phyloP scores from a whole-genome alignment of 2,329 filamentous ascomycete genomes.

The Alternaria postmessia region DNA sequence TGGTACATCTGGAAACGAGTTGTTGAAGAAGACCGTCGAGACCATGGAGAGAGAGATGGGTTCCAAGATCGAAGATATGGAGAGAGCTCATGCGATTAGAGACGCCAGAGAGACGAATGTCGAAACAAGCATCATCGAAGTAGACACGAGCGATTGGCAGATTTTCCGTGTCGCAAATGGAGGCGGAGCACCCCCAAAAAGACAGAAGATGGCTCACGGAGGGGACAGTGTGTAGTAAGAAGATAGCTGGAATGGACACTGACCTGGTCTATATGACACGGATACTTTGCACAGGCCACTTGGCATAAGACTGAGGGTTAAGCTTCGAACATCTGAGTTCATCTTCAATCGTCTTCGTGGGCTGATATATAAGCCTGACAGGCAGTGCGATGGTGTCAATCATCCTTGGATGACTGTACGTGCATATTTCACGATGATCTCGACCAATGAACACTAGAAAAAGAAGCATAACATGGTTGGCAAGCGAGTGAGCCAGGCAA shows the following conservation, averaged over 20 bases:
- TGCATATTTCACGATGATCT: not conserved
- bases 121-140: not conserved
- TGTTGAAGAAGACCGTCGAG: not conserved
- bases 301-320: not conserved
- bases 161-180: not conserved
- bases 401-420: not conserved
- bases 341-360: not conserved
- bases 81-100: not conserved
- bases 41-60: not conserved
- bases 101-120: not conserved
- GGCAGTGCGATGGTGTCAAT: not conserved
- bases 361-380: not conserved
- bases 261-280: not conserved
- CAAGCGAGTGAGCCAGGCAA: too few species aligned
- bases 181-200: not conserved
- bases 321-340: not conserved
- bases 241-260: not conserved
- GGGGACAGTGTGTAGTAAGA: not conserved
- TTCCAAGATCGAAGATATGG: not conserved
- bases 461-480: too few species aligned
- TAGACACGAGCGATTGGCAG: not conserved
- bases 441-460: not conserved
- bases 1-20: not conserved
- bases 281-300: not conserved
- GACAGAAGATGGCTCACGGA: not conserved